These are phyloP conservation scores for Endocladia muricata DNA, from an alignment of 31 red algal genomes.

Conservation along the genomic window DNA sequence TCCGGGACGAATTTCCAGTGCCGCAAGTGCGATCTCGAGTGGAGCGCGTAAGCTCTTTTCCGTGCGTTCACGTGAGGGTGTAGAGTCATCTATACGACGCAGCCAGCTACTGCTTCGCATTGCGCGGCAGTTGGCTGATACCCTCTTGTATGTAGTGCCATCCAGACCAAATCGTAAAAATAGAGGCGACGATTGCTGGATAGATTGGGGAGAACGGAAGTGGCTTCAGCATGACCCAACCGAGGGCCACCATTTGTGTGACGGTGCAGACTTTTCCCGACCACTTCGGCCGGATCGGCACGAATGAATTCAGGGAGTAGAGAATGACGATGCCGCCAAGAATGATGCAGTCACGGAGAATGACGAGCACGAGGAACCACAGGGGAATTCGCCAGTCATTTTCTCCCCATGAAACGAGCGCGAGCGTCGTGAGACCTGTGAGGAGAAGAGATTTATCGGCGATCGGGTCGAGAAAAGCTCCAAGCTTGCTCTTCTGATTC, in stretches of 20 bases:
- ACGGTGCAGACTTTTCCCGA: background rate
- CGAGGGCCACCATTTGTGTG: background rate
- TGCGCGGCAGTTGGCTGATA: too few species aligned
- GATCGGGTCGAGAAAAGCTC: slow-evolving; percentile 97
- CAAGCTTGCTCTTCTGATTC: slow-evolving; percentile 56
- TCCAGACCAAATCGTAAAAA: too few species aligned
- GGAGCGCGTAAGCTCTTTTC: too few species aligned
- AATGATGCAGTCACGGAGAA: background rate
- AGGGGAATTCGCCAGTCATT: background rate
- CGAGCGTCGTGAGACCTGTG: slow-evolving; percentile 61
- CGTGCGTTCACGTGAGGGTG: too few species aligned
- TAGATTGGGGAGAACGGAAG: too few species aligned
- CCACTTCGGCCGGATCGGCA: background rate
- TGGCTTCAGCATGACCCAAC: background rate
- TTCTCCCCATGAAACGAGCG: slow-evolving; percentile 28
- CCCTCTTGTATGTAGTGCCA: too few species aligned
- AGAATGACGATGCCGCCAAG: background rate
- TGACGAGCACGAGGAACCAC: background rate
- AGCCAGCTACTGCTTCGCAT: too few species aligned
- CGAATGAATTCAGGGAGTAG: background rate
- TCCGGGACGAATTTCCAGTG: too few species aligned
- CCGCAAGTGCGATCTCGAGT: too few species aligned
- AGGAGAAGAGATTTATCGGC: slow-evolving; percentile 95
- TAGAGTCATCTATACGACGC: too few species aligned
- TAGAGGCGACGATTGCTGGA: too few species aligned